Base-by-base conservation (phyloP, 2,329 filamentous ascomycete species). In the Metarhizium guizhouense region DNA sequence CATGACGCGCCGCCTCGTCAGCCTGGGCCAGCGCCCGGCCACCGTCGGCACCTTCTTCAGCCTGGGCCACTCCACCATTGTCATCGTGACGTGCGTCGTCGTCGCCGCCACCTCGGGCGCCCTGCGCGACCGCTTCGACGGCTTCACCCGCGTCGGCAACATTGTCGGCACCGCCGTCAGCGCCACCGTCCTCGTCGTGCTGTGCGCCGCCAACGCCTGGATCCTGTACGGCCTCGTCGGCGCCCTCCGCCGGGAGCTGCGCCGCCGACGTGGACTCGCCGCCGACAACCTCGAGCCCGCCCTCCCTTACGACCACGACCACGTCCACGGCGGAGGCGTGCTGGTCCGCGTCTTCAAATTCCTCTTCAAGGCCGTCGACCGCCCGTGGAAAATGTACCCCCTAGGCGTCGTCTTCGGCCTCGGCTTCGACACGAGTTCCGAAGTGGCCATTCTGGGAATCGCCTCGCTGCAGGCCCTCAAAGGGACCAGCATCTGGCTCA, bases 1-100 rank as follows among this genome's bases (percentile, higher is more conserved):
- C 42, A 95, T 95, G 86, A 97, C 94, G 1, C 82, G 94, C 3
- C 85, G 93, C 6, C 82, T 97, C 29, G 84, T 97, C 42, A 92
- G 92, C 0, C 82, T 88, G 0, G 91, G 90, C 18, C 90, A 94
- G 66, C 83, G 83, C 2, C 92, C 93, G 2, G 91, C 95, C 11
- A 93, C 92, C 0, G 93, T 97, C 1, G 94, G 93, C 47, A 96
- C 90, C 1, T 97, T 90, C 69, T 97, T 99, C 76, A 93, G 88
- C 0, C 80, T 97, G 0, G 93, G 94, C 0, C 93, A 97, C 72
- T 95, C 88, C 29, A 96, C 93, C 3, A 90, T 97, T 63, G 93
- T 97, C 29, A 78, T 96, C 56, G 76, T 95, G 61, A 97, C 93
- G 0, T 96, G 90, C 51, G 81, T 96, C 51, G 88, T 95, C 1